Evolutionary conservation across 306 rosid genomes (phyloP).

Genomic region (Acacia confusa): DNA sequence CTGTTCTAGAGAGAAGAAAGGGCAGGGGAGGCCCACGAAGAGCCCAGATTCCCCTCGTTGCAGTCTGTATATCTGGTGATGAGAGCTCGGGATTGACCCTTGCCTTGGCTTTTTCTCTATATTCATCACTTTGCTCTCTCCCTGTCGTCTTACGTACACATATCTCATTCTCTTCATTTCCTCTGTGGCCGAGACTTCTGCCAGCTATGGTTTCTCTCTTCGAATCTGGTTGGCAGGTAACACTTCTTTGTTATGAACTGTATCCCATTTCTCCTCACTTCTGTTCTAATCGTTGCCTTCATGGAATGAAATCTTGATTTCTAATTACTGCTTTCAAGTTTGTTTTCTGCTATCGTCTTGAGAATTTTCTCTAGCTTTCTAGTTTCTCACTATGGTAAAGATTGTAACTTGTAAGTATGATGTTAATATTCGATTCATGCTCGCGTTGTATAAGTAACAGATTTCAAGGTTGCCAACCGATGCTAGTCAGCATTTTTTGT

Average conservation of each 20-base stretch:
- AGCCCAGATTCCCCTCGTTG: neutral
- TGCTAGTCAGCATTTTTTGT: neutral
- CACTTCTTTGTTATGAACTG: neutral
- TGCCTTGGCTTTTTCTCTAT: neutral
- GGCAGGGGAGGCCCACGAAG: conserved; percentile 1
- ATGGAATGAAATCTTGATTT: neutral
- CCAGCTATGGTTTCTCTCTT: conserved; percentile 55
- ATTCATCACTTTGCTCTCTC: neutral
- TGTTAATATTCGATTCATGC: neutral
- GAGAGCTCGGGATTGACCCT: neutral
- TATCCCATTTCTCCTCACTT: neutral
- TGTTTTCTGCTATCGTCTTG: neutral
- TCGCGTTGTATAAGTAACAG: neutral
- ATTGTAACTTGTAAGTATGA: neutral
- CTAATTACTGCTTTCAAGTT: neutral
- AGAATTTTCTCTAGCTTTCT: neutral
- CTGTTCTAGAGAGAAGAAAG: neutral
- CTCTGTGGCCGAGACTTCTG: neutral
- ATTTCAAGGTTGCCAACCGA: neutral
- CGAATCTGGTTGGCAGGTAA: conserved; percentile 84
- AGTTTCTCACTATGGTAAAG: neutral
- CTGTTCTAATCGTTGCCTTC: neutral
- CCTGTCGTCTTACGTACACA: neutral
- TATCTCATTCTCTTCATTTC: neutral
- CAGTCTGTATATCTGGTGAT: neutral